Evolutionary conservation across 140 eudicot species (phyloP), one percentile per base, ranked within the genome.

Genomic region (Stevia rebaudiana): DNA sequence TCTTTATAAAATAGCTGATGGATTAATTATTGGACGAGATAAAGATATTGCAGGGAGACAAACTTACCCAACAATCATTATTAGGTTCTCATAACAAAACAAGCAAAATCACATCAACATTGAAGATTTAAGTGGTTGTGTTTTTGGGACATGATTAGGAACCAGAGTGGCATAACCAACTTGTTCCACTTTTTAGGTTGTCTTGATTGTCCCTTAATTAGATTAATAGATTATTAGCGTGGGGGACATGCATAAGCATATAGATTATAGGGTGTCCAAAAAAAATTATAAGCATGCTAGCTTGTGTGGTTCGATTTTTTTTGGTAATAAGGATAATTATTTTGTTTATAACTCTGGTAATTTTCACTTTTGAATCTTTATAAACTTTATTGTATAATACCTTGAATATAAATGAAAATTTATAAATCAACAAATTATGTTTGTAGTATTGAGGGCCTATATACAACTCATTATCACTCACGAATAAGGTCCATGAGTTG

Each of bases 131-230:
- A 72, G 72, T 72, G 77, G 77, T 18, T 72, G 72, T 30, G 66
- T 55, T 72, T 72, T 72, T 72, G 51, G 72, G 64, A 75, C 75
- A 75, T 75, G 79, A 75, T 67, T 75, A 68, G 61, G 75, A 75
- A 75, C 70, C 79, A 75, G 79, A 68, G 79, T 68, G 75, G 79
- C 75, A 59, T 52, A 59, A 67, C 65, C 79, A 74, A 56, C 73
- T 56, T 65, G 56, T 66, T 44, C 46, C 61, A 75, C 53, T 53
- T 61, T 68, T 50, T 31, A 28, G 30, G 63, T 31, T 3, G 35
- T 56, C 23, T 59, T 25, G 63, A 74, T 53, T 66, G 69, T 47
- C 24, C 42, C n/a, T 37, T 57, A 58, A 44, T 1, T n/a, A n/a
- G n/a, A n/a, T n/a, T n/a, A n/a, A 11, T 67, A 58, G 57, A 74